Evolutionary conservation across 495 filamentous ascomycete species (phyloP), one percentile per base, ranked within the genome.

Genomic region (Clohesyomyces aquaticus): DNA sequence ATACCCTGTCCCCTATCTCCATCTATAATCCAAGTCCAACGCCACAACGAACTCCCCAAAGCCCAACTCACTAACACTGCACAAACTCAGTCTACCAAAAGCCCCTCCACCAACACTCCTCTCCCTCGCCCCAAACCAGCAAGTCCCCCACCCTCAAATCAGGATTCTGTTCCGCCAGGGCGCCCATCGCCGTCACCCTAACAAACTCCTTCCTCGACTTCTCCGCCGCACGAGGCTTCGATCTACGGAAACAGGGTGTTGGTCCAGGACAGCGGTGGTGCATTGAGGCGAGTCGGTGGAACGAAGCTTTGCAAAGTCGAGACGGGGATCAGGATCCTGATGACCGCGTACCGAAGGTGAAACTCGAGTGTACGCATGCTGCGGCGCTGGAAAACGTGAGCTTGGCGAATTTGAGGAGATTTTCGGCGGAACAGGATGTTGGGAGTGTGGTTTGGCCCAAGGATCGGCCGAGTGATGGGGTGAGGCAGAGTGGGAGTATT

Each of bases 171-270:
- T 43, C 16, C 14, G 54, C 23, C 29, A 12, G 3, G n/a, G 16
- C 29, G n/a, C 54, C 54, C 54, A 57, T 57, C 54, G 54, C 54
- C 38, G 55, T 23, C 3, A 59, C 25, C 55, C 21, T 59, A 9
- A 48, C 55, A 47, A 22, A 22, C 55, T 4, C 19, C 6, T 59
- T 48, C 22, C 55, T 59, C 23, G 55, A 59, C 18, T 29, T 28
- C 16, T 11, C 23, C 10, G 22, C 42, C 12, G 28, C n/a, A 9
- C 19, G 10, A 6, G 55, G 42, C 55, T 18, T 29, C 4, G 55
- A 59, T 25, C 3, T 47, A 3, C 41, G 55, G 3, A 47, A 59
- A 59, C 41, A 59, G 12, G 55, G 55, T n/a, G 11, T 59, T 6
- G 41, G 43, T 4, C 23, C 21, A 6, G 38, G 41, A 2, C 10